Evolutionary conservation across 2,329 filamentous ascomycete species (phyloP).

Genomic region (Harringtonia aguacate): DNA sequence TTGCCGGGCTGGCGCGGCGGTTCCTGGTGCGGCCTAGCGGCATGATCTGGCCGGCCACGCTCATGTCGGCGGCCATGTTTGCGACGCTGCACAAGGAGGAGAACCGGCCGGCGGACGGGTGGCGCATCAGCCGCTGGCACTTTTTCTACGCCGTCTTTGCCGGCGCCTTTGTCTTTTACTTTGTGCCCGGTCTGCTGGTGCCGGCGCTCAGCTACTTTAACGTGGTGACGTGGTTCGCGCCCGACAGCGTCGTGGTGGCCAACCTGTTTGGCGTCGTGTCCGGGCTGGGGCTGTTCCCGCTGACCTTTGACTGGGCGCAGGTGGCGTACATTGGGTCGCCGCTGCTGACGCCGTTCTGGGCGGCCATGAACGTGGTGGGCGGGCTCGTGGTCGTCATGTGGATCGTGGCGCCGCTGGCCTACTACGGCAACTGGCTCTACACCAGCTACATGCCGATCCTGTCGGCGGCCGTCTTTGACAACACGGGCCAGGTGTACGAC

Average conservation of each 20-base stretch:
- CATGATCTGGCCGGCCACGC: conserved; percentile 85
- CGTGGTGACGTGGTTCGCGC: conserved; percentile 79
- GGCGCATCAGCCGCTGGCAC: conserved; percentile 71
- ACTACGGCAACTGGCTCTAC: conserved; percentile 70
- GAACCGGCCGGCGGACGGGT: conserved; percentile 71
- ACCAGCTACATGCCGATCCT: conserved; percentile 81
- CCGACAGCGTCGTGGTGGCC: conserved; percentile 73
- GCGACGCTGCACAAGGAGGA: conserved; percentile 75
- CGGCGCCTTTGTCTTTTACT: conserved; percentile 69
- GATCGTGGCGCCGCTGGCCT: conserved; percentile 69
- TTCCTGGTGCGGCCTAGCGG: conserved; percentile 77
- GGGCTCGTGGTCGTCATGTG: conserved; percentile 77
- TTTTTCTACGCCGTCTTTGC: conserved; percentile 72
- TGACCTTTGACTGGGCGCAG: conserved; percentile 89
- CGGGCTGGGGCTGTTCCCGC: conserved; percentile 69
- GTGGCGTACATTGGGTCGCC: conserved; percentile 82
- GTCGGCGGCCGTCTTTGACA: conserved; percentile 77
- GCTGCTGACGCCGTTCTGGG: conserved; percentile 76
- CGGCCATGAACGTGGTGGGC: conserved; percentile 72
- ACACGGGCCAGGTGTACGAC: conserved; percentile 68
- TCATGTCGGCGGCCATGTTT: conserved; percentile 87
- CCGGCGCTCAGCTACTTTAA: conserved; percentile 83
- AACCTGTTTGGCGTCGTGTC: conserved; percentile 83
- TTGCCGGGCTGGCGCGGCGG: conserved; percentile 69
- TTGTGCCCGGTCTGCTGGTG: conserved; percentile 71